Percentiles rank a stretch among this genome's conserved stretches.
These are phyloP conservation scores for Candolleomyces aberdarensis DNA, from an alignment of 768 basidiomycete genomes.

Conservation along the genomic window DNA sequence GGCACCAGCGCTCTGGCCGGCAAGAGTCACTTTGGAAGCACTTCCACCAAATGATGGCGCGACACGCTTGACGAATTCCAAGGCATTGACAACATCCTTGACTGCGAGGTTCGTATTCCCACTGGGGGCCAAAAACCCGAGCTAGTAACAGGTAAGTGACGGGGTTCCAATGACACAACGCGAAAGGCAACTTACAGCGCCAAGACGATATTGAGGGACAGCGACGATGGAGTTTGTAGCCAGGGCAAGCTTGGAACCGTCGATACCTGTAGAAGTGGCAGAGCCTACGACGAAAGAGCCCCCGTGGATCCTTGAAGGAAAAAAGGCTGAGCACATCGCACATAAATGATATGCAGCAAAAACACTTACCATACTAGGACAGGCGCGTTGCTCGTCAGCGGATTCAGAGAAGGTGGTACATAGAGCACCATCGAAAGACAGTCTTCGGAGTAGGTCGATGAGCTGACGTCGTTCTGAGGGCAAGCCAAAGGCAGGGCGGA, in stretches of 20 bases:
- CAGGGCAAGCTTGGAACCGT: slow-evolving; percentile 71
- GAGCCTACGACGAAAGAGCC: slow-evolving; percentile 77
- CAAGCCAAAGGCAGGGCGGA: slow-evolving; percentile 66
- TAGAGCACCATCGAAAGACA: slow-evolving; percentile 81
- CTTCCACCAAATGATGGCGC: slow-evolving; percentile 68
- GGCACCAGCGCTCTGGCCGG: slow-evolving; percentile 83
- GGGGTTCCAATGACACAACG: background rate
- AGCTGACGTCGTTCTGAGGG: slow-evolving; percentile 55
- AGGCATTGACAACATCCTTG: slow-evolving; percentile 61
- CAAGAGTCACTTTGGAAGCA: slow-evolving; percentile 62
- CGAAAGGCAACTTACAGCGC: slow-evolving; percentile 47
- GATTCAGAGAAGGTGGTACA: slow-evolving; percentile 44
- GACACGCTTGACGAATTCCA: slow-evolving; percentile 58
- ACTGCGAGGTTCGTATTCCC: slow-evolving; percentile 71
- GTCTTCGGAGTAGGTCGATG: slow-evolving; percentile 63
- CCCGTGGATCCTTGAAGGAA: slow-evolving; percentile 68
- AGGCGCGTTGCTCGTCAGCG: slow-evolving; percentile 33
- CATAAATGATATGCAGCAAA: background rate
- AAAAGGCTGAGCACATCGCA: background rate
- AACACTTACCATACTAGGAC: slow-evolving; percentile 58
- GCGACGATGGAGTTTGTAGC: slow-evolving; percentile 75
- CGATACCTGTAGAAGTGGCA: slow-evolving; percentile 67
- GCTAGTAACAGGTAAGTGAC: slow-evolving; percentile 32
- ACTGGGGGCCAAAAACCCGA: slow-evolving; percentile 73
- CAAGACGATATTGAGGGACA: slow-evolving; percentile 83